phyloP scores from a whole-genome alignment of 1,284 basidiomycete species.

The Fomes fomentarius region DNA sequence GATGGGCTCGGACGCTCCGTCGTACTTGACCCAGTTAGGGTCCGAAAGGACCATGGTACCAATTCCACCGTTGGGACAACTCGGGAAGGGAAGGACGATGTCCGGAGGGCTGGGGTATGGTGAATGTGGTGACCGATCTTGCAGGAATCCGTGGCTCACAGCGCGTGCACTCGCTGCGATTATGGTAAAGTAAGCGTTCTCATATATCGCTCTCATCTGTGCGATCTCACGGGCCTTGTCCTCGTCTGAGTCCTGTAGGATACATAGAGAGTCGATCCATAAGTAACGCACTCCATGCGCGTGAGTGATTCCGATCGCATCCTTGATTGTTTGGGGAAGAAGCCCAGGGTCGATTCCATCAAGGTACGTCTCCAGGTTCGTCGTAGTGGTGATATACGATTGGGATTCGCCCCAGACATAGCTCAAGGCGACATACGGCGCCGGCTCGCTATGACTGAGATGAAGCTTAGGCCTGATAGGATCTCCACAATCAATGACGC shows the following conservation, averaged over 20 bases:
- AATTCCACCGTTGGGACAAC: no score
- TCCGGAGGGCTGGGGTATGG: neutral
- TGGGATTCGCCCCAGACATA: conserved; percentile 18
- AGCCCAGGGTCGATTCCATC: no score
- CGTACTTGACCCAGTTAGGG: neutral
- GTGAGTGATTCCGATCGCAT: neutral
- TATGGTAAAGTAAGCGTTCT: neutral
- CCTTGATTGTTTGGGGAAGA: conserved; percentile 1
- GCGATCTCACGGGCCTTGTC: conserved; percentile 2
- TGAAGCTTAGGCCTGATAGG: neutral
- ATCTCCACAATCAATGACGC: conserved; percentile 10
- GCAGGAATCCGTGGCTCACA: conserved; percentile 4
- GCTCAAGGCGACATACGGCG: conserved; percentile 10
- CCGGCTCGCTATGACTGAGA: neutral
- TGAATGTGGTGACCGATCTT: neutral
- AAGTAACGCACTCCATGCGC: neutral
- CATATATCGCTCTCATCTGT: neutral
- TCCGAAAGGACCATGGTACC: neutral
- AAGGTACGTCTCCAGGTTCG: neutral
- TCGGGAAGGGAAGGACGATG: neutral
- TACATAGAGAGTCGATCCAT: conserved; percentile 1
- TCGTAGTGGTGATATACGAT: neutral
- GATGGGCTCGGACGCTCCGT: neutral
- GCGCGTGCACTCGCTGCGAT: conserved; percentile 1
- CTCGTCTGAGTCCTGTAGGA: neutral